Percentiles rank a stretch among this genome's conserved stretches.
phyloP scores from a whole-genome alignment of 768 basidiomycete genomes.

The Postia placenta region DNA sequence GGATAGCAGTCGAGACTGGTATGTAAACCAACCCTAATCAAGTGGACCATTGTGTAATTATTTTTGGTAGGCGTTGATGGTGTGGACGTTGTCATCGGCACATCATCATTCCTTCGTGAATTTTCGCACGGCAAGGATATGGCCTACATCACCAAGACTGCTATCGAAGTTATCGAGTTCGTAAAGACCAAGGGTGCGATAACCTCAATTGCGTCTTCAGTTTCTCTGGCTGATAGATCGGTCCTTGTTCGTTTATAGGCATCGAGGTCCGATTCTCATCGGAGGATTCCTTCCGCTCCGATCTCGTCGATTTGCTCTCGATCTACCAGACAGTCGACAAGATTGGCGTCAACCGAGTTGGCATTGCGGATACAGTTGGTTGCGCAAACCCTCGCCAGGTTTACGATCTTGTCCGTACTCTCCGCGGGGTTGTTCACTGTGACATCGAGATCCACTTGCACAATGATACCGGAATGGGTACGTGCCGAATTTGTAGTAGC shows the following conservation, averaged over 20 bases:
- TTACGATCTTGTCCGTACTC: conserved; percentile 94
- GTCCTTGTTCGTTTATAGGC: conserved; percentile 8
- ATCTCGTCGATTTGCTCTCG: conserved; percentile 95
- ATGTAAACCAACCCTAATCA: conserved; percentile 19
- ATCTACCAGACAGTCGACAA: conserved; percentile 99
- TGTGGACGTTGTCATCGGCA: conserved; percentile 98
- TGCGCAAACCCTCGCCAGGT: conserved; percentile 99
- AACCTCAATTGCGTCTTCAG: background rate
- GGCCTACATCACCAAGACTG: conserved; percentile 98
- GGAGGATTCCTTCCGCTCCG: conserved; percentile 99
- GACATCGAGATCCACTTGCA: conserved; percentile 98
- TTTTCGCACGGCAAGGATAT: conserved; percentile 99
- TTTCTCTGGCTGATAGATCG: background rate
- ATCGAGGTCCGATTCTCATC: conserved; percentile 99
- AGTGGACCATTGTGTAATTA: too few species aligned
- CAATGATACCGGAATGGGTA: conserved; percentile 97
- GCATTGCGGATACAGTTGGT: conserved; percentile 98
- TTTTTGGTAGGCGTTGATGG: conserved; percentile 98
- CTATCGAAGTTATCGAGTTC: conserved; percentile 97
- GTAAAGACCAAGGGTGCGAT: conserved; percentile 91
- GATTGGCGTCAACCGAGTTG: conserved; percentile 97
- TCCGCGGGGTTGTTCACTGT: conserved; percentile 92
- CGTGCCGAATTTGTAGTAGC: conserved; percentile 5
- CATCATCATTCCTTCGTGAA: conserved; percentile 97
- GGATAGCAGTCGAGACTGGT: conserved; percentile 98